Evolutionary conservation across 306 rosid genomes (phyloP).

Genomic region (Trifolium repens): DNA sequence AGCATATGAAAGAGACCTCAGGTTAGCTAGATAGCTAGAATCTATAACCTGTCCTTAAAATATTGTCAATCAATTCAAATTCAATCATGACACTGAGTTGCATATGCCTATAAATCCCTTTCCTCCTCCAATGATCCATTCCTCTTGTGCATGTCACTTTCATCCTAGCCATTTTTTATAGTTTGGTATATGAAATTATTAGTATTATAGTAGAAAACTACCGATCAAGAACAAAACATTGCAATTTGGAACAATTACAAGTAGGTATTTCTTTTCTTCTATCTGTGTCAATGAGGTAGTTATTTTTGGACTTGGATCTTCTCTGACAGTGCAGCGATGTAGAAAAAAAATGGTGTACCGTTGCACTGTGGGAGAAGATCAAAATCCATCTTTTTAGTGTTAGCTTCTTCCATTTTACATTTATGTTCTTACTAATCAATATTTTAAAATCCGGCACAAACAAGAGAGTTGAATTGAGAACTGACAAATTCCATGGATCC

Average conservation of each 20-base stretch:
- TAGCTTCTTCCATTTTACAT: not conserved
- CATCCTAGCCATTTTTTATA: conserved; percentile 5
- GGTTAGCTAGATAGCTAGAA: conserved; percentile 7
- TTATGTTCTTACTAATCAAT: not conserved
- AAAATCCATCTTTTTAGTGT: not conserved
- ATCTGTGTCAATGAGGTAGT: not conserved
- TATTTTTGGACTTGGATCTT: not conserved
- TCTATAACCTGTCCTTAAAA: conserved; percentile 19
- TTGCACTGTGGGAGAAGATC: not conserved
- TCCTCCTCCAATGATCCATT: conserved; percentile 11
- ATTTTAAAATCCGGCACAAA: not conserved
- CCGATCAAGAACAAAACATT: conserved; percentile 42
- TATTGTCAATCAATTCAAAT: conserved; percentile 34
- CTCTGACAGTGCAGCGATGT: not conserved
- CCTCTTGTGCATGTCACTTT: conserved; percentile 35
- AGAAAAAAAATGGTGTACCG: no score
- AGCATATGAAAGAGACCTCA: conserved; percentile 17
- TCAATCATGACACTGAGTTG: conserved; percentile 12
- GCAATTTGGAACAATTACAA: conserved; percentile 27
- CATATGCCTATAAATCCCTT: conserved; percentile 36
- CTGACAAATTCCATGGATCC: no score
- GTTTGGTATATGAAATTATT: conserved; percentile 36
- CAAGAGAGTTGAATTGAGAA: not conserved
- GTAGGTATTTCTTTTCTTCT: conserved; percentile 40
- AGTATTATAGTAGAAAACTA: conserved; percentile 34